phyloP scores from a whole-genome alignment of 805 yeast species.

The Kazachstania viticola region DNA sequence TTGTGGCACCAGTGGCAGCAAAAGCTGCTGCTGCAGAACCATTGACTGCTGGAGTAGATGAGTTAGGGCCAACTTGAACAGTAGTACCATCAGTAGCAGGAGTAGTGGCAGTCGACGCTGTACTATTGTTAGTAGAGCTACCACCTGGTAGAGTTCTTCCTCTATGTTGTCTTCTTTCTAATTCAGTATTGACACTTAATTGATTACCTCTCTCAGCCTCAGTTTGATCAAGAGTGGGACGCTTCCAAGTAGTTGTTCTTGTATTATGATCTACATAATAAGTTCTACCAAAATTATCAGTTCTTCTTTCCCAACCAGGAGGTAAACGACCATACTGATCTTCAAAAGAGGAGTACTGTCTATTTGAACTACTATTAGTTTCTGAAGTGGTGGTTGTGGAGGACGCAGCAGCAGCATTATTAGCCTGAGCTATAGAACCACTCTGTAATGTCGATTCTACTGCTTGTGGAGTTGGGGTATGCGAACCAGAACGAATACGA shows the following conservation, averaged over 20 bases:
- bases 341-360: slow-evolving; percentile 87
- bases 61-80: slow-evolving; percentile 38
- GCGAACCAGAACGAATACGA: slow-evolving; percentile 8
- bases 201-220: slow-evolving; percentile 54
- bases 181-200: slow-evolving; percentile 61
- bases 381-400: slow-evolving; percentile 7
- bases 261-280: slow-evolving; percentile 97
- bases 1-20: slow-evolving; percentile 69
- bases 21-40: slow-evolving; percentile 55
- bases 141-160: slow-evolving; percentile 78
- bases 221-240: slow-evolving; percentile 77
- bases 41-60: slow-evolving; percentile 34
- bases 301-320: slow-evolving; percentile 98
- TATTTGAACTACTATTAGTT: slow-evolving; percentile 9
- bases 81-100: slow-evolving; percentile 10
- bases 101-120: slow-evolving; percentile 6
- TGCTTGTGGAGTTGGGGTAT: slow-evolving; percentile 18
- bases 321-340: slow-evolving; percentile 95
- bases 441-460: slow-evolving; percentile 23
- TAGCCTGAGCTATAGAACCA: slow-evolving; percentile 10
- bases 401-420: slow-evolving; percentile 6
- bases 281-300: slow-evolving; percentile 94
- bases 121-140: slow-evolving; percentile 15
- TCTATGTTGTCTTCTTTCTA: slow-evolving; percentile 83
- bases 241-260: slow-evolving; percentile 97